Evolutionary conservation across 495 filamentous ascomycete genomes (phyloP), one percentile per base, ranked within the genome.

Genomic region (Penicillium ochrochloron): DNA sequence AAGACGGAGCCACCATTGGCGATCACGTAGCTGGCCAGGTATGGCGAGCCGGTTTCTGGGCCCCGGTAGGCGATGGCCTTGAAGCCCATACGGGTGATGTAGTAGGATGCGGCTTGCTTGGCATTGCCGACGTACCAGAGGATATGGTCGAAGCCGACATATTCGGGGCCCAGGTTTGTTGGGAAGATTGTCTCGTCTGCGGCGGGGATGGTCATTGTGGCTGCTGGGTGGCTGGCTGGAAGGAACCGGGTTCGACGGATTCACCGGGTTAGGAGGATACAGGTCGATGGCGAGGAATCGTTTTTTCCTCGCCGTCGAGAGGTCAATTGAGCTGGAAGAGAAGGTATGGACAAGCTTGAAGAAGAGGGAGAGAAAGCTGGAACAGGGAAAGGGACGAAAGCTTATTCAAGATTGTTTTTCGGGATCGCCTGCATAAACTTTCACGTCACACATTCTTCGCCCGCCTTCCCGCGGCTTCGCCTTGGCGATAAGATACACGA

Each of bases 61-160:
- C 91, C 91, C 12, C 83, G 83, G 73, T 93, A 93, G 52, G 92
- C 92, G 58, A 94, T 73, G 3, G 82, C 83, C 41, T 76, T 76
- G 80, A 94, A 93, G 34, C 90, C 91, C 77, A 93, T 86, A 64
- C 88, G 86, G 7, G 86, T 86, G 69, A 87, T 86, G 78, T 92
- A 94, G 80, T 88, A 94, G 31, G 87, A 83, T 15, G 92, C 90
- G 0, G 89, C 89, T 78, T 94, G 91, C 73, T 93, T 94, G 57
- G 92, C 90, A 73, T 96, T 94, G 59, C 90, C 91, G 15, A 95
- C 92, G 70, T 89, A 95, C 91, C 92, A 94, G 61, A 87, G 86
- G 56, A 93, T 80, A 68, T 94, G 90, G 76, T 93, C 88, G 67
- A 93, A 94, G 69, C 90, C 90, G 41, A 84, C 82, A 76, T 91